A percentile compares a stretch with the other conserved stretches of the same genome.
phyloP scores from a whole-genome alignment of 1,284 basidiomycete genomes.

The Mycosarcoma mackinlayi region DNA sequence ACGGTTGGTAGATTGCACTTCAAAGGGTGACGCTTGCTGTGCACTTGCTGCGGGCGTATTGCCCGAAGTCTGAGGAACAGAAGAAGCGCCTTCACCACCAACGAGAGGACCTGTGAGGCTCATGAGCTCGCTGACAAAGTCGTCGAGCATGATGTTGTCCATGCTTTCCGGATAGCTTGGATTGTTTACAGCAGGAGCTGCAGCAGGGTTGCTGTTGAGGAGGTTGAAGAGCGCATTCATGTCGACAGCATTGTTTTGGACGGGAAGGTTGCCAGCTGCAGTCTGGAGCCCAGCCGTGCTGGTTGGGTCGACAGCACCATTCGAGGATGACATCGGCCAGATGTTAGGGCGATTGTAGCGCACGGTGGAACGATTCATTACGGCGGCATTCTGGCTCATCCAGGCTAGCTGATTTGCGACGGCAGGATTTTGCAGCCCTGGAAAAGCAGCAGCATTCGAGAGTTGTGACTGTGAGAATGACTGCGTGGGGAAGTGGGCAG shows the following conservation, averaged over 20 bases:
- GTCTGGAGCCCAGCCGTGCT: slow-evolving; percentile 2
- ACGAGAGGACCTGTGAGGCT: slow-evolving; percentile 42
- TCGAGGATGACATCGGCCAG: slow-evolving; percentile 26
- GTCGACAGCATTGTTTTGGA: slow-evolving; percentile 21
- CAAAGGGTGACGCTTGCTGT: slow-evolving; percentile 13
- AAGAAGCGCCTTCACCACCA: slow-evolving; percentile 14
- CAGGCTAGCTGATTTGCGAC: slow-evolving; percentile 32
- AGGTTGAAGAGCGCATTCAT: slow-evolving; percentile 27
- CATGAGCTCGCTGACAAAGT: slow-evolving; percentile 55
- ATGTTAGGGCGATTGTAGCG: slow-evolving; percentile 45
- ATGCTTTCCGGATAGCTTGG: slow-evolving; percentile 27
- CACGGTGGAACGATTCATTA: slow-evolving; percentile 23
- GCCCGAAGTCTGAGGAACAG: slow-evolving; percentile 12
- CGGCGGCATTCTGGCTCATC: slow-evolving; percentile 25
- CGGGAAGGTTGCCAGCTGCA: slow-evolving; percentile 6
- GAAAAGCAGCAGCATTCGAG: slow-evolving; percentile 7
- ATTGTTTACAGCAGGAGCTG: slow-evolving; percentile 3
- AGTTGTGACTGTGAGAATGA: slow-evolving; percentile 17
- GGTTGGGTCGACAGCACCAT: slow-evolving; percentile 2
- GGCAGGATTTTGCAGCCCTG: slow-evolving; percentile 21
- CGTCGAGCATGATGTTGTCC: slow-evolving; percentile 54
- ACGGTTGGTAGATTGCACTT: background rate
- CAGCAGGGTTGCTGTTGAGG: slow-evolving; percentile 18
- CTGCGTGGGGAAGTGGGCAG: slow-evolving; percentile 33
- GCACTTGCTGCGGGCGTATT: slow-evolving; percentile 20